phyloP scores from a whole-genome alignment of 371 early-diverging fungal species.

The Mucor lusitanicus region DNA sequence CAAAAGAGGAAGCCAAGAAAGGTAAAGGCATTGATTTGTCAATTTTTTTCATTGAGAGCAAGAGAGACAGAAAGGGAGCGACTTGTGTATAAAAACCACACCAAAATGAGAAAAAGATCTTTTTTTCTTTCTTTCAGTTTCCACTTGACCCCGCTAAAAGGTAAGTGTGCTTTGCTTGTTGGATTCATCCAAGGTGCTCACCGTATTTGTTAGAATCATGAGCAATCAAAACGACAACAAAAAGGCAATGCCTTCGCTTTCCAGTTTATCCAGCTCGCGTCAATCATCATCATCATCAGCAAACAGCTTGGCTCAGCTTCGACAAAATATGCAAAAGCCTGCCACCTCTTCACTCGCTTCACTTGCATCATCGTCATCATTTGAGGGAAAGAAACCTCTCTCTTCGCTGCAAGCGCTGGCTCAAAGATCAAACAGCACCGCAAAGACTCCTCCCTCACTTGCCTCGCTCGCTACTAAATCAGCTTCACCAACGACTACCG shows the following conservation, averaged over 20 bases:
- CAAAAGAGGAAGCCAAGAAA: slow-evolving; percentile 32
- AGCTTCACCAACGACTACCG: slow-evolving; percentile 3
- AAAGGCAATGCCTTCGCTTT: slow-evolving; percentile 14
- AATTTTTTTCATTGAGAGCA: neutral
- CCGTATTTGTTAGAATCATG: neutral
- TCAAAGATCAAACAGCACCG: slow-evolving; percentile 19
- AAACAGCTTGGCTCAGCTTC: slow-evolving; percentile 15
- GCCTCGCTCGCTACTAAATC: slow-evolving; percentile 37
- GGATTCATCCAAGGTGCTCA: neutral
- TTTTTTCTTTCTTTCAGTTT: neutral
- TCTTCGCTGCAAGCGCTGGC: slow-evolving; percentile 35
- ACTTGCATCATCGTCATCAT: slow-evolving; percentile 6
- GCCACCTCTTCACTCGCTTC: slow-evolving; percentile 1
- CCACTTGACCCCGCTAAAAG: neutral
- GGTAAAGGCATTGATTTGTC: slow-evolving; percentile 9
- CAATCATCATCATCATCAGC: neutral
- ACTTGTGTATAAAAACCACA: neutral
- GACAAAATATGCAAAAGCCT: slow-evolving; percentile 24
- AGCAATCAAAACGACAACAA: neutral
- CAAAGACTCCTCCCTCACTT: slow-evolving; percentile 23
- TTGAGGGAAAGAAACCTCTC: slow-evolving; percentile 8
- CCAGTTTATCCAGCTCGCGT: slow-evolving; percentile 16
- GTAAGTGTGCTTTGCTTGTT: neutral
- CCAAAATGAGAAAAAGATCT: neutral
- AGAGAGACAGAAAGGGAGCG: neutral